phyloP scores from a whole-genome alignment of 441 rosid genomes.

The Adansonia madagascariensis region DNA sequence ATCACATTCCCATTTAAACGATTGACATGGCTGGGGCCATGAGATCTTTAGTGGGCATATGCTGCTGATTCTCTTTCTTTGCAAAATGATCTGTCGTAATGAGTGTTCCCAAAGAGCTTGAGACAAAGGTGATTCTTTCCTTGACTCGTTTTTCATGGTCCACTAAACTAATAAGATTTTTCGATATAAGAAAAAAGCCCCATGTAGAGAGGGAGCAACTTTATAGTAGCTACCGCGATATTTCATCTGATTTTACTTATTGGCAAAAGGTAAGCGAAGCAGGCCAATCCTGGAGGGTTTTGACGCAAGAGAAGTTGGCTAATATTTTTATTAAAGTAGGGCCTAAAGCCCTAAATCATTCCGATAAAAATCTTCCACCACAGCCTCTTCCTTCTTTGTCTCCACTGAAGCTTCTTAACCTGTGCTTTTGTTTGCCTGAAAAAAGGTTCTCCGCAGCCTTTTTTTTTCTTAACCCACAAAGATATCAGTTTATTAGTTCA shows the following conservation, averaged over 20 bases:
- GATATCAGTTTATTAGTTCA: too few species aligned
- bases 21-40: slow-evolving; percentile 32
- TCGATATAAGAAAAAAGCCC: neutral
- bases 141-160: slow-evolving; percentile 27
- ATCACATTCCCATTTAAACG: neutral
- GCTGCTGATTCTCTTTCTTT: slow-evolving; percentile 15
- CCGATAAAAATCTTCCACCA: neutral
- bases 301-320: too few species aligned
- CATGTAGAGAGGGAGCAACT: neutral
- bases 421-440: neutral
- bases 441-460: neutral
- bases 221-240: too few species aligned
- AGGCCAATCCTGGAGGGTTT: neutral
- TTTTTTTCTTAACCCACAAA: neutral
- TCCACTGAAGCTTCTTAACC: neutral
- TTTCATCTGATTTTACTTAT: neutral
- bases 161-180: slow-evolving; percentile 29
- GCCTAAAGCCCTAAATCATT: neutral
- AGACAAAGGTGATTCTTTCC: slow-evolving; percentile 26
- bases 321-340: too few species aligned
- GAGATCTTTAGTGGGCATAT: slow-evolving; percentile 31
- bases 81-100: neutral
- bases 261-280: neutral
- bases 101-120: neutral
- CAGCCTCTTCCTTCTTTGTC: neutral